Percentiles rank a stretch among this genome's conserved stretches.
Evolutionary conservation across 2,329 filamentous ascomycete genomes (phyloP).

Genomic region (Penicillium sp.): DNA sequence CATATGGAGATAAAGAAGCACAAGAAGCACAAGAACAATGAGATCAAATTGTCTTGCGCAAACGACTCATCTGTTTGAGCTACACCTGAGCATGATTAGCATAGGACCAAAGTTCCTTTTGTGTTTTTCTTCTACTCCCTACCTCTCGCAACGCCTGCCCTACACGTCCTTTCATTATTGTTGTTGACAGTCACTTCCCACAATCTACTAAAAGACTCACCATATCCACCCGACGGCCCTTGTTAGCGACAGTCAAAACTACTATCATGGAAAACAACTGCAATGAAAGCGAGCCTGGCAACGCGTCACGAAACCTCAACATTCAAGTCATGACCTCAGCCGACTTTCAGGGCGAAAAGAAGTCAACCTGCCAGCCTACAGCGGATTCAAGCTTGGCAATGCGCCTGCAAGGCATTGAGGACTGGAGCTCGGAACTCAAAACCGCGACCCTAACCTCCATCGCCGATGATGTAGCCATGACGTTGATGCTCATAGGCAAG

Average conservation of each 20-base stretch:
- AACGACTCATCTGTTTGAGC: background rate
- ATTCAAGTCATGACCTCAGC: background rate
- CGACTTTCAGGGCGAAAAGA: background rate
- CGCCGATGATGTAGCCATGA: slow-evolving; percentile 31
- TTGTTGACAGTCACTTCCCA: background rate
- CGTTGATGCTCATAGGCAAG: slow-evolving; percentile 30
- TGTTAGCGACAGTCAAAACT: background rate
- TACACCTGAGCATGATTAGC: background rate
- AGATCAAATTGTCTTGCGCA: background rate
- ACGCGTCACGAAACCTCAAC: background rate
- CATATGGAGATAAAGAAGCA: background rate
- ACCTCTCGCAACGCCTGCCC: background rate
- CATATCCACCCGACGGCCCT: background rate
- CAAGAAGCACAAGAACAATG: background rate
- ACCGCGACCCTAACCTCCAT: slow-evolving; percentile 25
- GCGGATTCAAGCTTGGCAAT: slow-evolving; percentile 2
- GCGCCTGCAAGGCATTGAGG: slow-evolving; percentile 24
- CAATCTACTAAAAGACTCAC: background rate
- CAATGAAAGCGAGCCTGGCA: background rate
- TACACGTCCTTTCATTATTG: background rate
- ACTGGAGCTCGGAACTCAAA: slow-evolving; percentile 20
- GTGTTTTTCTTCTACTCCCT: background rate
- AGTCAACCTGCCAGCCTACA: background rate
- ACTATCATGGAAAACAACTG: background rate
- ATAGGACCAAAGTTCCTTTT: background rate